Evolutionary conservation across 169 alveolate species (phyloP).

Genomic region (Cryptosporidium viatorum): DNA sequence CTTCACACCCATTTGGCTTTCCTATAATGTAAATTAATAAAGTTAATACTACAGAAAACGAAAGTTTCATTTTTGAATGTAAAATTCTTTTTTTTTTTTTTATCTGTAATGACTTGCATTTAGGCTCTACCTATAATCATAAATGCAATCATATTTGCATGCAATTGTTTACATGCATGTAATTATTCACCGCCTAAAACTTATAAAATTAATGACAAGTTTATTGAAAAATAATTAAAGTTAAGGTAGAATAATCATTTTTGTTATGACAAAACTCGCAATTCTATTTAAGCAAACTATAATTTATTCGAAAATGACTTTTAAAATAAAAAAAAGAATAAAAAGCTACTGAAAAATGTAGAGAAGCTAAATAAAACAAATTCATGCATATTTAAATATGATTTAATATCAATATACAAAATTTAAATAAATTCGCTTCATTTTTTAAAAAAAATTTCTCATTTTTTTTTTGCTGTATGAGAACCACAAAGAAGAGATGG

Average conservation of each 20-base stretch:
- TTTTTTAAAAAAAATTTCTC: too few relatives aligned
- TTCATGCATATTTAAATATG: too few relatives aligned
- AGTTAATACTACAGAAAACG: conserved; percentile 16
- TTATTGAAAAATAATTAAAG: neutral
- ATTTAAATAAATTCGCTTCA: too few relatives aligned
- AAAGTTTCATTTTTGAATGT: conserved; percentile 39
- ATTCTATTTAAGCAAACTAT: too few relatives aligned
- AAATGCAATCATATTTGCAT: conserved; percentile 8
- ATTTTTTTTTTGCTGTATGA: neutral
- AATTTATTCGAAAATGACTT: too few relatives aligned
- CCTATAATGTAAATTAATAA: conserved; percentile 19
- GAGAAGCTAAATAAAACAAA: neutral
- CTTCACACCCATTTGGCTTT: conserved; percentile 62
- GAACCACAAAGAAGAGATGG: conserved; percentile 25
- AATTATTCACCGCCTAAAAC: neutral
- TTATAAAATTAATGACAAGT: neutral
- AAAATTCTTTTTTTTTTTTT: neutral
- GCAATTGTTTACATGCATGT: conserved; percentile 54
- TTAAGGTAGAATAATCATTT: neutral
- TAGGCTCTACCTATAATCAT: neutral
- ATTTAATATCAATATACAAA: too few relatives aligned
- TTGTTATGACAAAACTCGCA: too few relatives aligned
- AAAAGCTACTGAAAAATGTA: neutral
- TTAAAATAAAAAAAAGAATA: too few relatives aligned
- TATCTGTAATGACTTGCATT: conserved; percentile 17